phyloP scores from a whole-genome alignment of 192 early-diverging fungal genomes.

The Glomus cerebriforme region DNA sequence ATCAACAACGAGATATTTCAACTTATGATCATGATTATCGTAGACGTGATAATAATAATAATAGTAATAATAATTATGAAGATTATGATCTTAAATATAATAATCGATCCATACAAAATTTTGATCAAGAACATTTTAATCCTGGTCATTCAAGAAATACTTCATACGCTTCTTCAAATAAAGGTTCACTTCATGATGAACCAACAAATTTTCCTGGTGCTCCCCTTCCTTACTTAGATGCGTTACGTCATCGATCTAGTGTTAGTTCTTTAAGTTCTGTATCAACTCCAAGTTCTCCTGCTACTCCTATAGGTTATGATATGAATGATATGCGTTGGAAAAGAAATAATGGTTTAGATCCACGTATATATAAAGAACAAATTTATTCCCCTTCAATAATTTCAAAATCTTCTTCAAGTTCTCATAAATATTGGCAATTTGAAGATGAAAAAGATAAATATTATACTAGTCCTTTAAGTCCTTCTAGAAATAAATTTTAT shows the following conservation, averaged over 20 bases:
- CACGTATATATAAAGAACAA: conserved; percentile 20
- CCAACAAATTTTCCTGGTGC: not conserved
- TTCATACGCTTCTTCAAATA: conserved; percentile 14
- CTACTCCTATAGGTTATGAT: conserved; percentile 27
- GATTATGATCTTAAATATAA: not conserved
- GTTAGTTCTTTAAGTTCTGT: conserved; percentile 24
- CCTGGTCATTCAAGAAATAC: conserved; percentile 13
- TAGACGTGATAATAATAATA: not conserved
- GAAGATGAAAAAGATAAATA: conserved; percentile 25
- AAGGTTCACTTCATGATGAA: not conserved
- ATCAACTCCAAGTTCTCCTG: conserved; percentile 27
- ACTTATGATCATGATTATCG: conserved; percentile 23
- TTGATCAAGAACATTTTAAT: conserved; percentile 8
- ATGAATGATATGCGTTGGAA: conserved; percentile 2
- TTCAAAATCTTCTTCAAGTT: conserved; percentile 3
- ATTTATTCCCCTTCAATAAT: conserved; percentile 9
- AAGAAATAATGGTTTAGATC: conserved; percentile 15
- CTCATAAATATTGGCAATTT: not conserved
- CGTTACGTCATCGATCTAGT: not conserved
- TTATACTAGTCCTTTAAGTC: not conserved
- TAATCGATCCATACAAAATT: not conserved
- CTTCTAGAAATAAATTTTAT: conserved; percentile 13
- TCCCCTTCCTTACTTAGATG: conserved; percentile 11
- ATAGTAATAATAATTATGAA: not conserved
- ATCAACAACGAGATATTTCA: no score